Base-by-base conservation (phyloP, 2,329 filamentous ascomycete species). In the Fusarium liriodendri region DNA sequence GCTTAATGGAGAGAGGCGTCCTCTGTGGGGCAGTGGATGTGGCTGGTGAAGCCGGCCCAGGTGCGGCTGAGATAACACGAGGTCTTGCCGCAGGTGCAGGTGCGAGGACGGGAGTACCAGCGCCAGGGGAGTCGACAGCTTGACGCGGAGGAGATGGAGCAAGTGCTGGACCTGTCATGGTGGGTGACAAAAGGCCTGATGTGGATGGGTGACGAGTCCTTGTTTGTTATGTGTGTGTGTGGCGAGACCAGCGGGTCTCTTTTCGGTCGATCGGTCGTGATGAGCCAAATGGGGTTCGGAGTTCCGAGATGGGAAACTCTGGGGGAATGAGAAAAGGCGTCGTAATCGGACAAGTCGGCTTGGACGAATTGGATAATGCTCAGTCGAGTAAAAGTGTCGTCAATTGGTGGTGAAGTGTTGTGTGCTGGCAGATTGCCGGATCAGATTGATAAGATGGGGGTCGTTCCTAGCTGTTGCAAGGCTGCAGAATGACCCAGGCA, bases 1-100 rank as follows among this genome's bases (percentile, higher is more conserved):
- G 74, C 67, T 80, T 80, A 52, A 80, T 77, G 70, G 79, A 80
- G 62, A 81, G 77, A 73, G 80, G 79, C 70, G 76, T 75, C 63
- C 79, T 76, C 65, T 75, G 77, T 66, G 71, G 73, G 62, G 79
- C 69, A 13, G 63, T 70, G 3, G 73, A 33, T 64, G 74, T 77
- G 75, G 73, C 74, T 72, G 76, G 69, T 77, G 73, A 71, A 6
- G 63, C 67, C 58, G 68, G 62, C 47, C 75, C 70, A 63, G 74
- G 75, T 47, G 70, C 76, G 58, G 61, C 71, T 63, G 79, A 67
- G 76, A 80, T 71, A 66, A 76, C 64, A 71, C 77, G 71, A 71
- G 70, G 71, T 67, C 62, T 73, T 35, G 64, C 67, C 61, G 63
- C 69, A 9, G 66, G 40, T 42, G 70, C 60, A 61, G 72, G 67